Evolutionary conservation across 2,329 filamentous ascomycete species (phyloP).

Genomic region (Cryphonectria naterciae): DNA sequence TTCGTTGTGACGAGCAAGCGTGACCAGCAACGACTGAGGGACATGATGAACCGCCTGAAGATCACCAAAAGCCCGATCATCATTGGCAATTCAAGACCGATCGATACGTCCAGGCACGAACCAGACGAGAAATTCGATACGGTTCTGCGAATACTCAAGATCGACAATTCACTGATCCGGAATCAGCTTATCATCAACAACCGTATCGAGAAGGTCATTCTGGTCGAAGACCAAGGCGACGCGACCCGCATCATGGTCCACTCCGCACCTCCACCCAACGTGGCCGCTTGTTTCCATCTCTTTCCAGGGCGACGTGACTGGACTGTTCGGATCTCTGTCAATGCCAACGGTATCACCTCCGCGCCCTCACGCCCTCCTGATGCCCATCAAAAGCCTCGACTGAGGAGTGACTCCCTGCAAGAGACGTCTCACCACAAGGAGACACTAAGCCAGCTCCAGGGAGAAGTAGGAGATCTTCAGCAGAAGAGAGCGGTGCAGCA

Average conservation of each 20-base stretch:
- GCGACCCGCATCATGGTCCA: conserved; percentile 73
- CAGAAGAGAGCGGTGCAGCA: conserved; percentile 51
- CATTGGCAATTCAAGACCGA: conserved; percentile 61
- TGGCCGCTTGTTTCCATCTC: conserved; percentile 72
- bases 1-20: conserved; percentile 81
- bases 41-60: conserved; percentile 63
- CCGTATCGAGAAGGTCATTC: conserved; percentile 79
- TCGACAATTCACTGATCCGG: conserved; percentile 77
- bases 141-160: conserved; percentile 77
- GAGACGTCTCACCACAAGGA: conserved; percentile 47
- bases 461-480: conserved; percentile 58
- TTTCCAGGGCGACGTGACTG: conserved; percentile 60
- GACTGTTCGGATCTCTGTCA: conserved; percentile 59
- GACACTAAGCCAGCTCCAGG: conserved; percentile 55
- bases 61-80: conserved; percentile 59
- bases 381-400: conserved; percentile 64
- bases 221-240: conserved; percentile 70
- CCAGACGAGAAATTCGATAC: conserved; percentile 76
- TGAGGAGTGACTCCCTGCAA: conserved; percentile 69
- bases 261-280: conserved; percentile 64
- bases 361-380: conserved; percentile 46
- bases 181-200: conserved; percentile 84
- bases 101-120: conserved; percentile 70
- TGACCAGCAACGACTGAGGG: conserved; percentile 72
- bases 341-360: conserved; percentile 41